These are phyloP conservation scores for Annona cherimola DNA, from an alignment of 164 flowering plant genomes.

Conservation along the genomic window DNA sequence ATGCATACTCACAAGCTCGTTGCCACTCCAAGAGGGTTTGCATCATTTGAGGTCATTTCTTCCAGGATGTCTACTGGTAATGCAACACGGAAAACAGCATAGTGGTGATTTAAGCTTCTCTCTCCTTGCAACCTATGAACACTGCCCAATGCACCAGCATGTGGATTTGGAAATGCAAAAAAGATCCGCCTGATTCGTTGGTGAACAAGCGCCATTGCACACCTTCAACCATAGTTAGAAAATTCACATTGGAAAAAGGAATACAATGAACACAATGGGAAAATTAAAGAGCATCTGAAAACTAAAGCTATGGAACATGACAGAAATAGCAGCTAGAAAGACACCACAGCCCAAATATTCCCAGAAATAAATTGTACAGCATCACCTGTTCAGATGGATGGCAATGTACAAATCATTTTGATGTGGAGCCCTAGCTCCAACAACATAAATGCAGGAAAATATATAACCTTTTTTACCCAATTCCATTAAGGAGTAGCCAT, in stretches of 20 bases:
- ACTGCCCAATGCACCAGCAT: constrained; percentile 75
- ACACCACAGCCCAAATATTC: background rate
- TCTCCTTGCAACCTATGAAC: constrained; percentile 86
- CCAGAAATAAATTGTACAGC: background rate
- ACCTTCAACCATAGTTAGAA: constrained; percentile 36
- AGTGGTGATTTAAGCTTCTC: constrained; percentile 89
- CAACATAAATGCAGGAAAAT: background rate
- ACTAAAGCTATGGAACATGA: background rate
- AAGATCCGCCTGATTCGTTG: constrained; percentile 81
- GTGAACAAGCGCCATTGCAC: constrained; percentile 97
- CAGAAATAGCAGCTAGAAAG: background rate
- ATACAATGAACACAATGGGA: background rate
- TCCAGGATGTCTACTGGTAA: constrained; percentile 35
- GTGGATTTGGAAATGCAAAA: constrained; percentile 74
- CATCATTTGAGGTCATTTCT: background rate
- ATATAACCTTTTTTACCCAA: too few species aligned
- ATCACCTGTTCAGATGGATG: background rate
- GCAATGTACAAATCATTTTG: background rate
- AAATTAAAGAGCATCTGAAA: background rate
- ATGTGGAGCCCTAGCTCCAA: background rate
- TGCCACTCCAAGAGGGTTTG: background rate
- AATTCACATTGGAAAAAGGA: background rate
- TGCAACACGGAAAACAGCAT: constrained; percentile 77
- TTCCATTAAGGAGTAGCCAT: too few species aligned
- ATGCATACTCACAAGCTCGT: background rate